Percentiles rank a stretch among this genome's conserved stretches.
Evolutionary conservation across 2,329 filamentous ascomycete species (phyloP).

Genomic region (Curvularia eragrostidis): DNA sequence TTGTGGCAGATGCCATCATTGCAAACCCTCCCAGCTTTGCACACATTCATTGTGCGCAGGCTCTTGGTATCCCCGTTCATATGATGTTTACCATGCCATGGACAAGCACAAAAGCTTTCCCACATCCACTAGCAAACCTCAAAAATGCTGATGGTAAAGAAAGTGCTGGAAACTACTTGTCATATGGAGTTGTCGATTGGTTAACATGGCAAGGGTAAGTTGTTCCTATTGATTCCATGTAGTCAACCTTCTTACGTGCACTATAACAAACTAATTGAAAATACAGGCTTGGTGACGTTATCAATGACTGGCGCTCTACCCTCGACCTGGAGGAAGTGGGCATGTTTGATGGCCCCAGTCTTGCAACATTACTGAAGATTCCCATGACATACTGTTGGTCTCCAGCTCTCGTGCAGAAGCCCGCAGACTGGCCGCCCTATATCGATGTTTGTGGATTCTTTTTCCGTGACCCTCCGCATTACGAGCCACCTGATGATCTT

Average conservation of each 20-base stretch:
- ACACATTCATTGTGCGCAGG: slow-evolving; percentile 75
- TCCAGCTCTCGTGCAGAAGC: slow-evolving; percentile 43
- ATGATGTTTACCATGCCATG: slow-evolving; percentile 73
- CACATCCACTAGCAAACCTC: slow-evolving; percentile 60
- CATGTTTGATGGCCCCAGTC: slow-evolving; percentile 46
- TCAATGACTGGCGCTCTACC: slow-evolving; percentile 53
- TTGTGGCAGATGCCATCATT: slow-evolving; percentile 80
- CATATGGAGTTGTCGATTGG: slow-evolving; percentile 56
- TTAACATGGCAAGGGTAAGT: slow-evolving; percentile 56
- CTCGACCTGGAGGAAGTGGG: slow-evolving; percentile 53
- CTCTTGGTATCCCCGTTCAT: slow-evolving; percentile 73
- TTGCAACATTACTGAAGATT: slow-evolving; percentile 48
- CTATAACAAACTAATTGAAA: not conserved
- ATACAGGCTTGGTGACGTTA: slow-evolving; percentile 52
- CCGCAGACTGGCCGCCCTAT: slow-evolving; percentile 20
- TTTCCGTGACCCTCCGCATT: slow-evolving; percentile 50
- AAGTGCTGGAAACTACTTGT: slow-evolving; percentile 51
- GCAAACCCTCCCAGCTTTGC: slow-evolving; percentile 80
- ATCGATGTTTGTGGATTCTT: slow-evolving; percentile 55
- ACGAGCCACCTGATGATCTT: slow-evolving; percentile 51
- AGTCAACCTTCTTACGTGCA: not conserved
- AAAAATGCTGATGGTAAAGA: slow-evolving; percentile 41
- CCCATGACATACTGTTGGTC: slow-evolving; percentile 57
- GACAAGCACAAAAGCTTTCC: slow-evolving; percentile 54
- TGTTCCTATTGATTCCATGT: too few species aligned